Percentiles rank a stretch among this genome's conserved stretches.
Evolutionary conservation across 352 stramenopile genomes (phyloP).

Genomic region (Pythium aristosporum): DNA sequence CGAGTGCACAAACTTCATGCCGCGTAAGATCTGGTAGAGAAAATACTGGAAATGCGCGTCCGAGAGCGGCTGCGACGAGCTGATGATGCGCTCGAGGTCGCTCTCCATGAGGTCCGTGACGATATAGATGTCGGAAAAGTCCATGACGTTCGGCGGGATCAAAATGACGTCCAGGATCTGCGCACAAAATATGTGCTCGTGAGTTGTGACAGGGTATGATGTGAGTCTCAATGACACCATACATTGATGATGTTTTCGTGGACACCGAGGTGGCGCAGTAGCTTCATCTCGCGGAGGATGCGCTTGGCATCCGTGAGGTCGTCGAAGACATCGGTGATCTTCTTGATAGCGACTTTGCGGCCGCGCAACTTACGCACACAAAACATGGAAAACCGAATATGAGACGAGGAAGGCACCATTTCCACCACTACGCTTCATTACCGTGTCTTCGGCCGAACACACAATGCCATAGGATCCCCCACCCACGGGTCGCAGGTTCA

Average conservation of each 20-base stretch:
- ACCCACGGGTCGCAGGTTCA: constrained; percentile 74
- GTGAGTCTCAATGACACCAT: neutral
- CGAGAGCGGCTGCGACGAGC: constrained; percentile 36
- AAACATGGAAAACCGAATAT: neutral
- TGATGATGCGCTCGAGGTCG: constrained; percentile 69
- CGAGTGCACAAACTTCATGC: constrained; percentile 93
- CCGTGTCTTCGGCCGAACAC: constrained; percentile 89
- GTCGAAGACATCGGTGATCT: constrained; percentile 92
- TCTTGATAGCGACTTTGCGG: constrained; percentile 90
- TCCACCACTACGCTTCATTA: constrained; percentile 22
- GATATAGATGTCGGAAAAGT: constrained; percentile 89
- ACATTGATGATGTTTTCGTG: constrained; percentile 93
- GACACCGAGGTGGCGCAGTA: constrained; percentile 88
- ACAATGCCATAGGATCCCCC: constrained; percentile 93
- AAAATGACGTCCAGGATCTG: constrained; percentile 84
- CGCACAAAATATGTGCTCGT: neutral
- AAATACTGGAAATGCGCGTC: constrained; percentile 59
- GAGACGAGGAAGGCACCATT: neutral
- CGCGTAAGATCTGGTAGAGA: constrained; percentile 69
- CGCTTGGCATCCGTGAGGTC: constrained; percentile 92
- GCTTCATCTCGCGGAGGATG: constrained; percentile 92
- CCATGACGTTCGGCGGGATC: constrained; percentile 79
- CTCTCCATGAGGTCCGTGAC: constrained; percentile 65
- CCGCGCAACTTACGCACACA: constrained; percentile 61
- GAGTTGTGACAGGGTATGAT: neutral